Conservation (phyloP, 345 rosid species). For the Lepidium africanum region DNA sequence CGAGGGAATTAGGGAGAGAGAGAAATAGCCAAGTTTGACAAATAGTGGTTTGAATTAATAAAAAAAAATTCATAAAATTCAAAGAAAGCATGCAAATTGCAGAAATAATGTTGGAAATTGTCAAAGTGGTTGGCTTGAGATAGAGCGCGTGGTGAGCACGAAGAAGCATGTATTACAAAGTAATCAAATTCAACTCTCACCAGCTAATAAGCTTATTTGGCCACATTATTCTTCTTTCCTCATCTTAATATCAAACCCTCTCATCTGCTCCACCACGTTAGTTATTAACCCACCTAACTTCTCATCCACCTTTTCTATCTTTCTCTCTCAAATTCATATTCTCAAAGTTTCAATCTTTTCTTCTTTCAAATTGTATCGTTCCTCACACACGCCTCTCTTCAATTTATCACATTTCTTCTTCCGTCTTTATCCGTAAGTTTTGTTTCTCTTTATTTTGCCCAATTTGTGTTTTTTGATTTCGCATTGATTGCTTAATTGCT, state of each 20-base stretch:
- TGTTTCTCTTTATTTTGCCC: not conserved
- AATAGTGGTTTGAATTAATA: not conserved
- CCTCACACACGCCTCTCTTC: constrained; percentile 23
- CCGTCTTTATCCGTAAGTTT: constrained; percentile 13
- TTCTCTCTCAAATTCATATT: not conserved
- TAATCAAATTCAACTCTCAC: not conserved
- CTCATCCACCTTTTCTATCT: not conserved
- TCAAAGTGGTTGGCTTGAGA: constrained; percentile 9
- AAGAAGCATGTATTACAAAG: not conserved
- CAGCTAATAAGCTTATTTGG: not conserved
- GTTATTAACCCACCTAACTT: constrained; percentile 2
- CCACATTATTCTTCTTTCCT: not conserved
- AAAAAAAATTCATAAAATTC: not conserved
- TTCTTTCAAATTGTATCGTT: constrained; percentile 9
- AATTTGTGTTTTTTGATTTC: not conserved
- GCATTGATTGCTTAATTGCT: not conserved
- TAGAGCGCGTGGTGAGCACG: constrained; percentile 30
- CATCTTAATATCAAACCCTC: not conserved
- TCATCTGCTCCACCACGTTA: constrained; percentile 3
- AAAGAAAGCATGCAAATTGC: constrained; percentile 23
- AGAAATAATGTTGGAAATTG: not conserved
- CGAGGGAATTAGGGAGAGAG: too few relatives aligned
- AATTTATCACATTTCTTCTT: not conserved
- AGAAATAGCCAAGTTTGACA: too few relatives aligned
- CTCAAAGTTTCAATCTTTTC: not conserved